Base-by-base conservation (phyloP, 805 yeast species). In the Metahyphopichia silvanorum region DNA sequence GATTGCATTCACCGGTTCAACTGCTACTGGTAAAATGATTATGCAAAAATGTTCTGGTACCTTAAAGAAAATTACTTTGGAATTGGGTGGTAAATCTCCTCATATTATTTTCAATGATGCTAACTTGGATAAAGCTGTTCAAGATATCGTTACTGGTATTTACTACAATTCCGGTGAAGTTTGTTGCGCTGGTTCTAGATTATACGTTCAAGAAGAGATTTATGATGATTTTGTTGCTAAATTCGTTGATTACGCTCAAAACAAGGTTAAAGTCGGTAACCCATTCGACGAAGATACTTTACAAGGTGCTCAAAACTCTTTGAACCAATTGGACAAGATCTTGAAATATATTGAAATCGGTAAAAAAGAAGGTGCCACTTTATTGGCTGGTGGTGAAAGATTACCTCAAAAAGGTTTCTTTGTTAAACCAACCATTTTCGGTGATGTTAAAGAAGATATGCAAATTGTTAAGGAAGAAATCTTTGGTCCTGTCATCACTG, bases 11-110 rank as follows among this genome's bases (percentile, higher is more conserved):
- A 89, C 97, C 36, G 97, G 97, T 47, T 88, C 96, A 23, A 89
- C 96, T 34, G 87, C 82, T 29, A 81, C 87, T 42, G 98, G 97
- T 55, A 83, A 85, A 60, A 66, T 64, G 49, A 85, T 89, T 55
- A 82, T 86, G 82, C 76, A 75, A 62, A 71, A 74, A 40, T 89
- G 95, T 40, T 86, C 95, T 43, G 72, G 76, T 42, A 75, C 86
- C 30, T 71, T 89, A 62, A 89, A 89, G 75, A 87, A 85, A 62
- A 86, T 88, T 43, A 89, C 97, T 27, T 74, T 89, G 57, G 98
- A 89, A 70, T 79, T 88, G 51, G 98, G 98, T 56, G 98, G 98
- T 57, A 89, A 89, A 70, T 88, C 96, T 21, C 96, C 98, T 52
- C 80, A 84, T 63, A 79, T 89, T 47, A 81, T 89, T 31, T 87